These are phyloP conservation scores for Penicillium waksmanii DNA, from an alignment of 495 filamentous ascomycete genomes.

Conservation along the genomic window DNA sequence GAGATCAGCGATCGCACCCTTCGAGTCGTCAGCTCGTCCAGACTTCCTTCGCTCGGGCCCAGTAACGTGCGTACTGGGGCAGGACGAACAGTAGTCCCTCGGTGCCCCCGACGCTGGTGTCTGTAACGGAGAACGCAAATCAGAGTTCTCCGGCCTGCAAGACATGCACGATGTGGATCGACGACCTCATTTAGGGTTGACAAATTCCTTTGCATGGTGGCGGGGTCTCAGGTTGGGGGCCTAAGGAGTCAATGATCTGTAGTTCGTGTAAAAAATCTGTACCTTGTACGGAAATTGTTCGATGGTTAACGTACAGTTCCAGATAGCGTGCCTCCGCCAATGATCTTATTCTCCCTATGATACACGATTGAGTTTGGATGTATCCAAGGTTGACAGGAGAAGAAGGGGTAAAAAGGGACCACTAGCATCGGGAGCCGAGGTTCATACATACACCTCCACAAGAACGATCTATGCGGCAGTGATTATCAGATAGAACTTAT, in stretches of 20 bases:
- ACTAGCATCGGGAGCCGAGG: not conserved
- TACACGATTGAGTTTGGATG: conserved; percentile 17
- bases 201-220: conserved; percentile 22
- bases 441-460: not conserved
- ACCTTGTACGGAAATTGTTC: not conserved
- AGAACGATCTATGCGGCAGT: too few species aligned
- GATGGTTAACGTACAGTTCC: not conserved
- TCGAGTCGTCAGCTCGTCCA: not conserved
- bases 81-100: not conserved
- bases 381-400: not conserved
- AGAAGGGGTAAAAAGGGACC: not conserved
- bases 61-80: not conserved
- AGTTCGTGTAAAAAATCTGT: too few species aligned
- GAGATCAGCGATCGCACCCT: not conserved
- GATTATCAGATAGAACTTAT: too few species aligned
- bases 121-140: conserved; percentile 25
- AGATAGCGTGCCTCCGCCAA: not conserved
- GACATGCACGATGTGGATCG: conserved; percentile 21
- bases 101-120: not conserved
- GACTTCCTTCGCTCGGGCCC: not conserved
- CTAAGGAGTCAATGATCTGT: not conserved
- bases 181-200: conserved; percentile 16
- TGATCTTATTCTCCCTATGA: conserved; percentile 13
- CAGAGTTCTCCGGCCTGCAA: conserved; percentile 25
- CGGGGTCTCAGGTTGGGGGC: conserved; percentile 11